phyloP scores from a whole-genome alignment of 2,329 filamentous ascomycete species.

The Exophiala lecanii-corni region DNA sequence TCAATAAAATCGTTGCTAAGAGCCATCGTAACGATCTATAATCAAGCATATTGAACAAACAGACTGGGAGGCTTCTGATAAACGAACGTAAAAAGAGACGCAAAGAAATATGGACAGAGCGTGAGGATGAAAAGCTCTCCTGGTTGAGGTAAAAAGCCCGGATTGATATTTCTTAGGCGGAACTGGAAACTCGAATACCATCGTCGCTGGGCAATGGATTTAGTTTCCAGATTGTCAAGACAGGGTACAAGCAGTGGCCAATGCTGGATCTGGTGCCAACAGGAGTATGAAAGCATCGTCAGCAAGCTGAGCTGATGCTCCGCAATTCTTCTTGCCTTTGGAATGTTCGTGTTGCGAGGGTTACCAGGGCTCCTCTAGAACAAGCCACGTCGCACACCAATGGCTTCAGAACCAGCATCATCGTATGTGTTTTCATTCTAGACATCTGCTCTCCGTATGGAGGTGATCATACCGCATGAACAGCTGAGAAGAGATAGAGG shows the following conservation, averaged over 20 bases:
- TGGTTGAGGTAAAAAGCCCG: too few species aligned
- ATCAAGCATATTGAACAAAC: neutral
- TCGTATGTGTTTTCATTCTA: too few species aligned
- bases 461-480: too few species aligned
- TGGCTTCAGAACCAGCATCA: too few species aligned
- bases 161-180: too few species aligned
- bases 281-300: neutral
- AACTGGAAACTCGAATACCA: neutral
- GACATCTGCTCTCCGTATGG: too few species aligned
- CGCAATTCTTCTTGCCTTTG: too few species aligned
- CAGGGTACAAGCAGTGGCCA: neutral
- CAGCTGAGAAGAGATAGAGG: too few species aligned
- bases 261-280: slow-evolving; percentile 1
- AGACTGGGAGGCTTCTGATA: neutral
- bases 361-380: too few species aligned
- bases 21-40: neutral
- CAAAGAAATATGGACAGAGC: neutral
- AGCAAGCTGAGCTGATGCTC: too few species aligned
- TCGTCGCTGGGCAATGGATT: neutral
- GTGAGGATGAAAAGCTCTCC: slow-evolving; percentile 5
- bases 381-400: too few species aligned
- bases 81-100: neutral
- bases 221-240: too few species aligned
- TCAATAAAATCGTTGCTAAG: neutral
- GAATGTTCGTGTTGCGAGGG: slow-evolving; percentile 11